These are phyloP conservation scores for Tetracladium maxilliforme DNA, from an alignment of 2,329 filamentous ascomycete genomes.

Conservation along the genomic window DNA sequence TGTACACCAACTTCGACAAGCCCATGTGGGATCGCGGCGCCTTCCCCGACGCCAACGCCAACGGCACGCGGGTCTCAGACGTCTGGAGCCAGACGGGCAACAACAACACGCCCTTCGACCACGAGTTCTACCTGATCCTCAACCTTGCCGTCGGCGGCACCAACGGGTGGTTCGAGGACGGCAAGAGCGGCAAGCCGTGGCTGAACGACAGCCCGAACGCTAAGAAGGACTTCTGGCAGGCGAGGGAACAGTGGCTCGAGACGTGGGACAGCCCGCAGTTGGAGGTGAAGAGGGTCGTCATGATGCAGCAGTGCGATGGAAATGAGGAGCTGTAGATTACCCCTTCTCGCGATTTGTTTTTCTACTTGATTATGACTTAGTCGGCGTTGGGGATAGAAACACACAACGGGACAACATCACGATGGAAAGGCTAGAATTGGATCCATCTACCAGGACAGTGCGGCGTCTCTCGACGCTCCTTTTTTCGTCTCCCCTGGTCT, in stretches of 20 bases:
- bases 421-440: no score
- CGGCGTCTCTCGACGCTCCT: no score
- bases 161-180: conserved; percentile 75
- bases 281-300: conserved; percentile 54
- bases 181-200: conserved; percentile 62
- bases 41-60: conserved; percentile 48
- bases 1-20: conserved; percentile 61
- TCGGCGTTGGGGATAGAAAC: no score
- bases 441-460: no score
- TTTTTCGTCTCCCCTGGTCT: no score
- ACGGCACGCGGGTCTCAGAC: conserved; percentile 50
- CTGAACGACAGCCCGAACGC: conserved; percentile 52
- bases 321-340: conserved; percentile 25
- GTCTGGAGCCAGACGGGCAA: conserved; percentile 48
- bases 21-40: conserved; percentile 54
- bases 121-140: conserved; percentile 61
- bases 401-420: no score
- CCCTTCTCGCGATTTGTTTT: conserved; percentile 6
- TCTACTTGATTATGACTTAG: conserved; percentile 8
- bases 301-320: conserved; percentile 56
- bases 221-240: conserved; percentile 63
- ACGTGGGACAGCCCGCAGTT: conserved; percentile 58
- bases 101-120: conserved; percentile 57
- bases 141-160: conserved; percentile 65
- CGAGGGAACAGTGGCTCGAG: conserved; percentile 47